These are phyloP conservation scores for Populus deltoides DNA, from an alignment of 345 rosid genomes.

Conservation along the genomic window DNA sequence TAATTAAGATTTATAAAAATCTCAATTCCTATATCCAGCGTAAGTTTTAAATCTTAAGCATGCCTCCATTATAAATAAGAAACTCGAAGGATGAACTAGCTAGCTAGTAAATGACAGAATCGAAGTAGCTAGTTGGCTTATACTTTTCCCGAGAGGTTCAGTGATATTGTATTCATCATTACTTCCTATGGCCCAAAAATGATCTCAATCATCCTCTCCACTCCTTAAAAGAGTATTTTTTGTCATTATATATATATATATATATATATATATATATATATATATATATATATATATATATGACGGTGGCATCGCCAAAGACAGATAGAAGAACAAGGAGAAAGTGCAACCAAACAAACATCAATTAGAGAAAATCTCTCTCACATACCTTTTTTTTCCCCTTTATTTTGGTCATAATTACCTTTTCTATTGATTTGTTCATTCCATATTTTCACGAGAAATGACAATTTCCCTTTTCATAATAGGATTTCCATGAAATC, in stretches of 20 bases:
- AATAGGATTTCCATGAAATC: slow-evolving; percentile 12
- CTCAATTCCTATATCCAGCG: no score
- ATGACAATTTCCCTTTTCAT: slow-evolving; percentile 6
- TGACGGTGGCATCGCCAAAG: slow-evolving; percentile 9
- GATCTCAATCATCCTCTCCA: not conserved
- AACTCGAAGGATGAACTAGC: not conserved
- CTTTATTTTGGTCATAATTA: not conserved
- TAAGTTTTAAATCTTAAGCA: not conserved
- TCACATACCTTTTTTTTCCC: no score
- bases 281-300: not conserved
- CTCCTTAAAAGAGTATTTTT: not conserved
- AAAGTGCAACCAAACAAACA: not conserved
- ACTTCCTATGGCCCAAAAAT: not conserved
- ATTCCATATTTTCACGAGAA: not conserved
- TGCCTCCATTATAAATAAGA: not conserved
- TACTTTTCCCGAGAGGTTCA: not conserved
- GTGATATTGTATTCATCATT: slow-evolving; percentile 1
- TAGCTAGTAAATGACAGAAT: slow-evolving; percentile 10
- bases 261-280: not conserved
- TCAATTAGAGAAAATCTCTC: not conserved
- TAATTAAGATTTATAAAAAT: no score
- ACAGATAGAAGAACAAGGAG: not conserved
- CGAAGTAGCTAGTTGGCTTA: not conserved
- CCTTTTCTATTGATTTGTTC: not conserved
- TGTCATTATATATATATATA: not conserved